Evolutionary conservation across 225 moss, liverwort and hornwort species (phyloP).

Genomic region (Bryum argenteum): DNA sequence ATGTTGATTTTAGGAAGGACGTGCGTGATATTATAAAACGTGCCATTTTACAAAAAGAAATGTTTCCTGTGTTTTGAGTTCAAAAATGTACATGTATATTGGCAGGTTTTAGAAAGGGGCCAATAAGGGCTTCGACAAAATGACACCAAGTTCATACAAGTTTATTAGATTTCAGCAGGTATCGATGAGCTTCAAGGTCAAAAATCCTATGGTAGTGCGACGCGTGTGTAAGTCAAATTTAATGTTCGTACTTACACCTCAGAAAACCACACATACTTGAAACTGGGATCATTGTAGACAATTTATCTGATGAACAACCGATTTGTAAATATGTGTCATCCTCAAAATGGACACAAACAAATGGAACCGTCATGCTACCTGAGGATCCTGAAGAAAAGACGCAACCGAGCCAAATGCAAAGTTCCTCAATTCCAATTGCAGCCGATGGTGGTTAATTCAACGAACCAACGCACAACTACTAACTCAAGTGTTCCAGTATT

Average conservation of each 20-base stretch:
- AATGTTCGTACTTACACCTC: not conserved
- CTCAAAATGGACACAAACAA: too few species aligned
- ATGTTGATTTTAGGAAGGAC: too few species aligned
- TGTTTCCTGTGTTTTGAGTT: too few species aligned
- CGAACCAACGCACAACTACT: constrained; percentile 16
- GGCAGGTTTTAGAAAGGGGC: too few species aligned
- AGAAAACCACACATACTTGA: not conserved
- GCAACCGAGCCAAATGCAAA: not conserved
- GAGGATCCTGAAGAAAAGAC: not conserved
- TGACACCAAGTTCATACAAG: too few species aligned
- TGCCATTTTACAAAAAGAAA: too few species aligned
- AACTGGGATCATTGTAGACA: not conserved
- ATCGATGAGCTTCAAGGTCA: not conserved
- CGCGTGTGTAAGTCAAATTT: too few species aligned
- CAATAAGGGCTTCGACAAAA: too few species aligned
- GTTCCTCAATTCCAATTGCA: constrained; percentile 1
- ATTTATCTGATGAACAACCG: not conserved
- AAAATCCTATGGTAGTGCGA: too few species aligned
- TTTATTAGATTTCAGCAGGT: too few species aligned
- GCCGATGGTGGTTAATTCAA: constrained; percentile 19
- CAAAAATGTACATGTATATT: too few species aligned
- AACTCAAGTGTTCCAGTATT: constrained; percentile 9
- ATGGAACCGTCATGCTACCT: not conserved
- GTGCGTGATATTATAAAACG: too few species aligned
- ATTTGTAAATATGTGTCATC: not conserved